A percentile compares a stretch with the other conserved stretches of the same genome.
phyloP scores from a whole-genome alignment of 1,139 yeast species.

The Candida sp. region DNA sequence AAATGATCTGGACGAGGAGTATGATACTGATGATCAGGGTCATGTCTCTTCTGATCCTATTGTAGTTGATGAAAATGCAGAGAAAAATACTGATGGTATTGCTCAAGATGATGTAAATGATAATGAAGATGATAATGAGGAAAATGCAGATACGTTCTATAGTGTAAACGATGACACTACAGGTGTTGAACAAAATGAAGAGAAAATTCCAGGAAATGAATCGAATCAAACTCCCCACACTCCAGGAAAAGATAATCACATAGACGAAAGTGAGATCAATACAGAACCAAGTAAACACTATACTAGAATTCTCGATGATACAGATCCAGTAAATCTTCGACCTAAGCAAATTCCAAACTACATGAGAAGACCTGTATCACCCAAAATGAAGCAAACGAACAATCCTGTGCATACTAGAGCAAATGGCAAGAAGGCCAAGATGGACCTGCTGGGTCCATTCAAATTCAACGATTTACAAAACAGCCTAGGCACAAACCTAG shows the following conservation, averaged over 20 bases:
- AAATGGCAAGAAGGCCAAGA: constrained; percentile 1
- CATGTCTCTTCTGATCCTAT: constrained; percentile 20
- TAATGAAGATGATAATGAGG: constrained; percentile 5
- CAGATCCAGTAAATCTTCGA: not conserved
- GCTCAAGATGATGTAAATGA: too few relatives aligned
- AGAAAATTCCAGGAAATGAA: constrained; percentile 2
- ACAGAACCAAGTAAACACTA: too few relatives aligned
- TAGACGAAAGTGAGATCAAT: too few relatives aligned
- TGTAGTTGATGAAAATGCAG: constrained; percentile 18
- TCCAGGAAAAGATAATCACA: too few relatives aligned
- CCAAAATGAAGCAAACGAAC: not conserved
- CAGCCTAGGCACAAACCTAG: constrained; percentile 25
- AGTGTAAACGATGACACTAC: not conserved
- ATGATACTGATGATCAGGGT: constrained; percentile 9
- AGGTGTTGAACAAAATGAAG: constrained; percentile 5
- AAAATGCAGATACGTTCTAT: constrained; percentile 5
- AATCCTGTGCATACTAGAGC: not conserved
- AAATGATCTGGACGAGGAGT: not conserved
- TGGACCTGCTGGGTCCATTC: constrained; percentile 5
- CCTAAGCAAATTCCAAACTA: constrained; percentile 1
- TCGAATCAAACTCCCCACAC: not conserved
- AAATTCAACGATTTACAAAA: constrained; percentile 4
- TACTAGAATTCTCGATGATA: not conserved
- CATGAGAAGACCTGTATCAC: constrained; percentile 1
- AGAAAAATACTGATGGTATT: constrained; percentile 4